Conservation (phyloP, 2,329 filamentous ascomycete species). For the Colletotrichum orchidophilum region DNA sequence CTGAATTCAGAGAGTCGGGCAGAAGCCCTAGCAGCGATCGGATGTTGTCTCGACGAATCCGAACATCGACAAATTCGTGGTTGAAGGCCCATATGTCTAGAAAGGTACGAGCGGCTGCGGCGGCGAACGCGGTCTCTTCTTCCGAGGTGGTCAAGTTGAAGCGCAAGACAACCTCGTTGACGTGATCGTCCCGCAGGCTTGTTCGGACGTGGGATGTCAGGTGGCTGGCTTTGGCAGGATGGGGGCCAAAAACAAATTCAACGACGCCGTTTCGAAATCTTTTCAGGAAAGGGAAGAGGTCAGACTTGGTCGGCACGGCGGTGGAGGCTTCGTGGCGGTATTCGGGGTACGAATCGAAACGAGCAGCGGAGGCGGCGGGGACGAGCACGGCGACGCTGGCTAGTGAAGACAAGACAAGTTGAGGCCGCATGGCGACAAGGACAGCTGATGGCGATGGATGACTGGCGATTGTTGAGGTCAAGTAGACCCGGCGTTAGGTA, state of each 20-base stretch:
- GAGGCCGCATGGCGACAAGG: constrained; percentile 24
- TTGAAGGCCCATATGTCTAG: constrained; percentile 93
- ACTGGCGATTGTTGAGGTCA: not conserved
- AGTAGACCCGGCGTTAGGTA: not conserved
- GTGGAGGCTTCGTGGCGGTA: constrained; percentile 31
- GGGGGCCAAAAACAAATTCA: constrained; percentile 60
- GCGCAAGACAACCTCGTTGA: constrained; percentile 85
- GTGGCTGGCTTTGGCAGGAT: constrained; percentile 45
- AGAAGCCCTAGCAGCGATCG: constrained; percentile 82
- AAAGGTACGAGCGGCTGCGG: constrained; percentile 78
- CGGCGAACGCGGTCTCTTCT: constrained; percentile 76
- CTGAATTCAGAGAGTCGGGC: constrained; percentile 75
- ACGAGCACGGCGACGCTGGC: constrained; percentile 35
- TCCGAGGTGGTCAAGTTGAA: constrained; percentile 79
- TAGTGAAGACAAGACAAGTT: constrained; percentile 3
- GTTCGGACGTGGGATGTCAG: constrained; percentile 45
- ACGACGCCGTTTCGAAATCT: constrained; percentile 61
- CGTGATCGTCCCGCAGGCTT: constrained; percentile 69
- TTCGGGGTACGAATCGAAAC: constrained; percentile 39
- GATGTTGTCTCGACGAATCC: constrained; percentile 79
- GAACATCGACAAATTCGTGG: constrained; percentile 84
- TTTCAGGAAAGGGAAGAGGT: constrained; percentile 58
- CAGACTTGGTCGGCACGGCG: not conserved
- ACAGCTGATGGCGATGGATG: not conserved
- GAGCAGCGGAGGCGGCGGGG: constrained; percentile 41